phyloP scores from a whole-genome alignment of 2,329 filamentous ascomycete genomes.

The Ustulina deusta region DNA sequence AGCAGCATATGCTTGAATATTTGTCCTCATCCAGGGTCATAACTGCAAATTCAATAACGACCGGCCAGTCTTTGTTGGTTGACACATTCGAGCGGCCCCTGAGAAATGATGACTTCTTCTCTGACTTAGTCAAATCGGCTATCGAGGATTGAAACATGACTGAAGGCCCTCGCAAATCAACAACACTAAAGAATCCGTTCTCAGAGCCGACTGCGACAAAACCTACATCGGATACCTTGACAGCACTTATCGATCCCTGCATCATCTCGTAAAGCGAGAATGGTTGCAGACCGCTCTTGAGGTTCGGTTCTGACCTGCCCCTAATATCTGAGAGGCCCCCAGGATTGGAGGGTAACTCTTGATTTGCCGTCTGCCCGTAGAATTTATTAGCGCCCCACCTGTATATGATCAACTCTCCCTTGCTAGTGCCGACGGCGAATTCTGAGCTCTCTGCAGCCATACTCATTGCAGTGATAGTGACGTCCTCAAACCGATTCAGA shows the following conservation, averaged over 20 bases:
- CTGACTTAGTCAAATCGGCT: constrained; percentile 78
- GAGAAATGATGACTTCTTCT: constrained; percentile 80
- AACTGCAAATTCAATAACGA: constrained; percentile 88
- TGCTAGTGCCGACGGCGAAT: constrained; percentile 81
- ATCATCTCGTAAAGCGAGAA: constrained; percentile 84
- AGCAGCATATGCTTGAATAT: constrained; percentile 93
- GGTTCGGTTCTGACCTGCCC: constrained; percentile 74
- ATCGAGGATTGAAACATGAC: constrained; percentile 83
- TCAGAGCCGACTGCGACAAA: constrained; percentile 92
- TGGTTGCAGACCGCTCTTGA: constrained; percentile 86
- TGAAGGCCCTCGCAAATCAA: constrained; percentile 88
- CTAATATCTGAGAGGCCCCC: constrained; percentile 81
- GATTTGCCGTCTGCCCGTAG: constrained; percentile 72
- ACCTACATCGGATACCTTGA: constrained; percentile 90
- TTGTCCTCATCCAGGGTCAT: constrained; percentile 94
- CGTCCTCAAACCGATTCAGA: constrained; percentile 79
- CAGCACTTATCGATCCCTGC: constrained; percentile 81
- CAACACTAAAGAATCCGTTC: constrained; percentile 80
- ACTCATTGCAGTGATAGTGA: constrained; percentile 83
- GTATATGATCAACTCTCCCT: constrained; percentile 89
- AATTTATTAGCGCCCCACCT: constrained; percentile 86
- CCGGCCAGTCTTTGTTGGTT: constrained; percentile 76
- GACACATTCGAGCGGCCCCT: constrained; percentile 64
- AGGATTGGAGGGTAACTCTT: constrained; percentile 67
- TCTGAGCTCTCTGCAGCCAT: constrained; percentile 86